Evolutionary conservation across 2,329 filamentous ascomycete genomes (phyloP).

Genomic region (Fusarium udum): DNA sequence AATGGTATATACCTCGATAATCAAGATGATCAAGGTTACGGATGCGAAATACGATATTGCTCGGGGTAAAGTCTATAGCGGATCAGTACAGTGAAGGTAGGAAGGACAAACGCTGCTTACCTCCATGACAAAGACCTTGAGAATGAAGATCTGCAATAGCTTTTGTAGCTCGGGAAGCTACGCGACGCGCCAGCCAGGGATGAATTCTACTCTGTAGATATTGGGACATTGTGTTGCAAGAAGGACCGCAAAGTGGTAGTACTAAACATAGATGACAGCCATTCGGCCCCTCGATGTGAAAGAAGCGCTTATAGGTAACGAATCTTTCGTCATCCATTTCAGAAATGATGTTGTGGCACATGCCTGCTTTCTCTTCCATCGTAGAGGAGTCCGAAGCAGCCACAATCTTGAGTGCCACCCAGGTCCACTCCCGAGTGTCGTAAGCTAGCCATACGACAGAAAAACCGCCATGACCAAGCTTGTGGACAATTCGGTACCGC

Average conservation of each 20-base stretch:
- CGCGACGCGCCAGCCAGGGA: background rate
- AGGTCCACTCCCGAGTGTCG: background rate
- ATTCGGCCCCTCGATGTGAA: background rate
- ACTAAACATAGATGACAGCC: conserved; percentile 6
- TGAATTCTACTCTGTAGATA: background rate
- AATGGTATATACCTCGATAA: background rate
- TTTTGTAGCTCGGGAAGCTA: background rate
- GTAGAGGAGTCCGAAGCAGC: background rate
- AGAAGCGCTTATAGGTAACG: background rate
- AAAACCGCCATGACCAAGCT: background rate
- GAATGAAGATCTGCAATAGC: background rate
- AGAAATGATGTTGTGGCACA: background rate
- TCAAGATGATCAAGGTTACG: background rate
- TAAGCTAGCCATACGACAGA: background rate
- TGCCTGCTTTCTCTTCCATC: background rate
- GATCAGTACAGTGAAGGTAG: background rate
- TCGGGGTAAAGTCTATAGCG: background rate
- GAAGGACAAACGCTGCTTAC: background rate
- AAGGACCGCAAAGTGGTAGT: background rate
- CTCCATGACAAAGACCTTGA: background rate
- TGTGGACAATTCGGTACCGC: background rate
- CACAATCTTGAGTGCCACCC: background rate
- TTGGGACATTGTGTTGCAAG: background rate
- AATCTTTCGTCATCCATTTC: background rate
- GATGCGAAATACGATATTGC: background rate